A percentile compares a stretch with the other conserved stretches of the same genome.
These are phyloP conservation scores for Backusella liffmaniae DNA, from an alignment of 192 early-diverging fungal genomes.

Conservation along the genomic window DNA sequence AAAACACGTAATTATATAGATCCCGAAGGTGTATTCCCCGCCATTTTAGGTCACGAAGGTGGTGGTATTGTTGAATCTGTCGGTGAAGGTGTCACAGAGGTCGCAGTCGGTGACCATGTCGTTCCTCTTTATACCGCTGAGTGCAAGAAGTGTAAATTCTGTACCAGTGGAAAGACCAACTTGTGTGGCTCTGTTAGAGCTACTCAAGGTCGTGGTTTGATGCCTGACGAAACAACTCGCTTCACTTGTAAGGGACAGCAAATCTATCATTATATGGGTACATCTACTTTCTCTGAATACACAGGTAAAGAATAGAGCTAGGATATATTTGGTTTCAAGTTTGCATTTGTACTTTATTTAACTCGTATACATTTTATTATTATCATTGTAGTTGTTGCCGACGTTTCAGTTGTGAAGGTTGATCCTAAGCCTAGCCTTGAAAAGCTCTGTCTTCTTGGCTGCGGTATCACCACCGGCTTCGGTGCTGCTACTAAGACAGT, in stretches of 20 bases:
- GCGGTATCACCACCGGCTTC: slow-evolving; percentile 96
- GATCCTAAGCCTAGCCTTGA: slow-evolving; percentile 75
- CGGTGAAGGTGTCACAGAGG: slow-evolving; percentile 91
- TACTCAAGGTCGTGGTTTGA: slow-evolving; percentile 92
- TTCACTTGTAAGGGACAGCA: slow-evolving; percentile 89
- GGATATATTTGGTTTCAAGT: neutral
- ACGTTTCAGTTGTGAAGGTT: slow-evolving; percentile 92
- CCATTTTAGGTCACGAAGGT: slow-evolving; percentile 95
- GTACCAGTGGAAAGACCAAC: slow-evolving; percentile 96
- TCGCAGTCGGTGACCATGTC: slow-evolving; percentile 92
- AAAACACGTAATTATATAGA: slow-evolving; percentile 42
- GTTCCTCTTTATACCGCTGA: slow-evolving; percentile 91
- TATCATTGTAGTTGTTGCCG: slow-evolving; percentile 62
- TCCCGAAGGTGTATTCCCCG: slow-evolving; percentile 86
- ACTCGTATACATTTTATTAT: neutral
- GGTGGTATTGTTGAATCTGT: slow-evolving; percentile 94
- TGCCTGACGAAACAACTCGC: slow-evolving; percentile 92
- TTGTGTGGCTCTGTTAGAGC: slow-evolving; percentile 87
- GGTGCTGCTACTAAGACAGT: slow-evolving; percentile 94
- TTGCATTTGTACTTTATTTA: neutral
- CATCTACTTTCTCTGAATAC: slow-evolving; percentile 95
- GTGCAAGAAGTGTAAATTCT: slow-evolving; percentile 96
- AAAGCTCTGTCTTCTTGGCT: slow-evolving; percentile 90
- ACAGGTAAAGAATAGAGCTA: slow-evolving; percentile 47
- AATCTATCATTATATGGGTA: slow-evolving; percentile 96